Base-by-base conservation (phyloP, 2,329 filamentous ascomycete genomes). In the Pestalotiopsis sp. region DNA sequence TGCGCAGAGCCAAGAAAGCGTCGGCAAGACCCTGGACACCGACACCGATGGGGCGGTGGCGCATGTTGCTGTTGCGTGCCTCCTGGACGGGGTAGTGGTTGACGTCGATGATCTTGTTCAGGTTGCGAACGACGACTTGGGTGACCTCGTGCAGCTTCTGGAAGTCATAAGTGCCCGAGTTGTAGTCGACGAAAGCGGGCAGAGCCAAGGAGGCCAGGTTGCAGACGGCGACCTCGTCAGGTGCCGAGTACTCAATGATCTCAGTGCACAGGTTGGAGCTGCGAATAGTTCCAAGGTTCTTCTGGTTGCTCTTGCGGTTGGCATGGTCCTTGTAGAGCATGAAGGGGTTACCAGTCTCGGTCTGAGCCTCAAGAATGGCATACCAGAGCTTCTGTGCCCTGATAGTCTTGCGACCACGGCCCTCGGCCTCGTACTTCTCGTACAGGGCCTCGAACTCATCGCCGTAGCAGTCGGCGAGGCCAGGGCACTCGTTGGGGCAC, bases 351-450 rank as follows among this genome's bases (percentile, higher is more conserved):
- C 96, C 96, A 60, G 96, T 99, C 90, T 99, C 96, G 41, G 95
- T 98, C 86, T 99, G 96, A 64, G 96, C 93, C 85, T 99, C 96
- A 62, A 99, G 89, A 73, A 99, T 97, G 74, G 95, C 94, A 80
- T 98, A 98, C 96, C 96, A 99, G 69, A 99, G 91, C 88, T 99
- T 99, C 87, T 99, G 96, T 27, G 96, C 96, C 83, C 97, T 96
- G 78, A 99, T 86, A 23, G 93, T 98, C 85, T 92, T 92, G 73
- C 95, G 94, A 72, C 96, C 95, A 76, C 92, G 91, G 74, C 93
- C 93, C 79, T 95, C 92, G 72, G 86, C 87, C 85, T 99, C 96
- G 78, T 99, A 99, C 80, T 90, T 91, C 81, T 96, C 93, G 81
- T 98, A 99, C 64, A 99, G 87, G 70, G 91, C 93, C 82, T 98